Evolutionary conservation across 106 monocot genomes (phyloP).

Genomic region (Dendrobium huoshanense): DNA sequence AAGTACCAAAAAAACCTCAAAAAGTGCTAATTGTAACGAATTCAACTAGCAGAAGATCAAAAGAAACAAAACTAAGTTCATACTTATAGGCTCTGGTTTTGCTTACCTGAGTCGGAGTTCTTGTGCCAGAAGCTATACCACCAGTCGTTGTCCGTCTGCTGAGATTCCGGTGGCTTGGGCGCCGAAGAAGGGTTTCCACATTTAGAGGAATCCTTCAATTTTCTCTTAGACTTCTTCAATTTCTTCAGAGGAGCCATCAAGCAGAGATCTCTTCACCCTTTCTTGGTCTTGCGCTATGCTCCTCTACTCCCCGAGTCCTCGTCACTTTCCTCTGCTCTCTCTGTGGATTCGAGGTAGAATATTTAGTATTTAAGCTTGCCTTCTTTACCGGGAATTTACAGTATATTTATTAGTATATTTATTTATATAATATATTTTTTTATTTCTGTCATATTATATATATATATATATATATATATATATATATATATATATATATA

Average conservation of each 20-base stretch:
- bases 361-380: too few species aligned
- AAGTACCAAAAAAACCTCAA: background rate
- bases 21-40: background rate
- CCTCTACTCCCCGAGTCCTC: background rate
- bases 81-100: background rate
- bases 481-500: too few species aligned
- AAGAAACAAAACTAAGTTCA: background rate
- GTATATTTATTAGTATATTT: too few species aligned
- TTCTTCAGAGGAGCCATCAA: slow-evolving; percentile 48
- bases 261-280: background rate
- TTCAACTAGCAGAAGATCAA: background rate
- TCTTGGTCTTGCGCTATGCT: background rate
- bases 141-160: slow-evolving; percentile 35
- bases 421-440: too few species aligned
- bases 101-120: slow-evolving; percentile 23
- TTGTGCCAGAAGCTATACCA: slow-evolving; percentile 46
- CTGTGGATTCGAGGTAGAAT: too few species aligned
- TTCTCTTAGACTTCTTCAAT: slow-evolving; percentile 41
- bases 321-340: background rate
- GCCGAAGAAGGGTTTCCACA: slow-evolving; percentile 5
- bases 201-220: slow-evolving; percentile 22
- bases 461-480: too few species aligned
- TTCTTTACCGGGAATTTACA: too few species aligned
- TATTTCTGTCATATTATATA: too few species aligned
- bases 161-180: slow-evolving; percentile 14